phyloP scores from a whole-genome alignment of 108 stramenopile species.

The Nannochloropsis gaditana region DNA sequence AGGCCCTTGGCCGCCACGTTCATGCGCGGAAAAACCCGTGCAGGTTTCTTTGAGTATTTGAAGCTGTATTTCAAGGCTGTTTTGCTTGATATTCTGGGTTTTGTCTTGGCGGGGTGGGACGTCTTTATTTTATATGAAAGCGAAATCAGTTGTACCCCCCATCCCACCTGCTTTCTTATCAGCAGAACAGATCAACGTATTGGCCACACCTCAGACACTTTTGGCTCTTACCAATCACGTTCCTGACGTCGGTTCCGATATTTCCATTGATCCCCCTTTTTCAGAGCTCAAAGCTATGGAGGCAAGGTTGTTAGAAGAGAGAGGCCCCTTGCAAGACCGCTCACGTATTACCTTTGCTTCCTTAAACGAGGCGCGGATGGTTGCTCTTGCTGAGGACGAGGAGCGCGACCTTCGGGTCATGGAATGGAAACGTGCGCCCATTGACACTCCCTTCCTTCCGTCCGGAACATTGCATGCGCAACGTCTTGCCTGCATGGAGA shows the following conservation, averaged over 20 bases:
- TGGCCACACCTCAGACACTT: neutral
- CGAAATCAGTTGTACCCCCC: conserved; percentile 1
- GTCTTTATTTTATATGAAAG: no score
- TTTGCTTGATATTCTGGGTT: no score
- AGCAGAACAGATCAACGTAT: no score
- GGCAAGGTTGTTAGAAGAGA: neutral
- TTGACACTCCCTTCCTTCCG: neutral
- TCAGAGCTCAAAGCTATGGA: no score
- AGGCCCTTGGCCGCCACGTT: no score
- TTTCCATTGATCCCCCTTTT: no score
- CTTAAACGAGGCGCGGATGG: neutral
- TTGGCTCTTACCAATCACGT: no score
- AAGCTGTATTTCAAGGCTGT: no score
- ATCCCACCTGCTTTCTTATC: neutral
- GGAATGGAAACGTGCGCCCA: neutral
- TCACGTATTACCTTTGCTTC: neutral
- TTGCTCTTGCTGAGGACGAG: neutral
- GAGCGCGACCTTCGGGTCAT: neutral
- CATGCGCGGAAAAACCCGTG: no score
- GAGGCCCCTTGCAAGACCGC: neutral
- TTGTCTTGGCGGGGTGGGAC: no score
- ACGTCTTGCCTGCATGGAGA: neutral
- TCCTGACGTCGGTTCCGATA: no score
- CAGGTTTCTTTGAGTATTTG: no score
- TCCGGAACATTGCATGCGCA: neutral